These are phyloP conservation scores for Exserohilum turcica DNA, from an alignment of 2,329 filamentous ascomycete species.

Conservation along the genomic window DNA sequence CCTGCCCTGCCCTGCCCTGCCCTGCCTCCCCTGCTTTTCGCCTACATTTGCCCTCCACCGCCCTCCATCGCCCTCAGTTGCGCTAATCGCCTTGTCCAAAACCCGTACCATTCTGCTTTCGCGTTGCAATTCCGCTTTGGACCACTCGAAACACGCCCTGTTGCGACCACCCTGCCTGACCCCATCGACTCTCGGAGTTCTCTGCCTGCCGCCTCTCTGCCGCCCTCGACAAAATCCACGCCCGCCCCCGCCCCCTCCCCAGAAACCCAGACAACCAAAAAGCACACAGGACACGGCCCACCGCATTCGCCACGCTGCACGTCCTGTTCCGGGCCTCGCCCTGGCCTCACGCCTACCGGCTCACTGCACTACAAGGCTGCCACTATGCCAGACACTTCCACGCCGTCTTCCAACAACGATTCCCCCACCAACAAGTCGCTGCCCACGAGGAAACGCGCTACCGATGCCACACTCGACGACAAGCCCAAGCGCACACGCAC, in stretches of 20 bases:
- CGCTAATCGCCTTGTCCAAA: not conserved
- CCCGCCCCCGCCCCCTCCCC: not conserved
- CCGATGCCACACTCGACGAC: conserved; percentile 38
- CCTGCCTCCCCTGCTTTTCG: not conserved
- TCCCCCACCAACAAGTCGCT: conserved; percentile 26
- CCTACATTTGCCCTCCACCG: not conserved
- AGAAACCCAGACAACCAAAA: not conserved
- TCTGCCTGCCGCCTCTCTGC: not conserved
- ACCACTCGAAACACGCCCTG: conserved; percentile 6
- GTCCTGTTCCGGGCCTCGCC: conserved; percentile 12
- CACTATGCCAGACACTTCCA: conserved; percentile 29
- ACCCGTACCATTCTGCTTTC: conserved; percentile 4
- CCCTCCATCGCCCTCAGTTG: too few species aligned
- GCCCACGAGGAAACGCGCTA: conserved; percentile 27
- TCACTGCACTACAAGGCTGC: conserved; percentile 1
- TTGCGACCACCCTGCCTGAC: conserved; percentile 4
- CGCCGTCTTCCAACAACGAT: conserved; percentile 28
- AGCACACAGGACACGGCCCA: not conserved
- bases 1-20: too few species aligned
- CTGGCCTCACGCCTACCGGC: conserved; percentile 6
- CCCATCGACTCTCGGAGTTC: conserved; percentile 2
- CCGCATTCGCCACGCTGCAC: conserved; percentile 4
- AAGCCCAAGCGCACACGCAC: conserved; percentile 89
- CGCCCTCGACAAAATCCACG: not conserved
- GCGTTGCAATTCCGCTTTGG: conserved; percentile 4